Evolutionary conservation across 192 early-diverging fungal species (phyloP).

Genomic region (Podila minutissima): DNA sequence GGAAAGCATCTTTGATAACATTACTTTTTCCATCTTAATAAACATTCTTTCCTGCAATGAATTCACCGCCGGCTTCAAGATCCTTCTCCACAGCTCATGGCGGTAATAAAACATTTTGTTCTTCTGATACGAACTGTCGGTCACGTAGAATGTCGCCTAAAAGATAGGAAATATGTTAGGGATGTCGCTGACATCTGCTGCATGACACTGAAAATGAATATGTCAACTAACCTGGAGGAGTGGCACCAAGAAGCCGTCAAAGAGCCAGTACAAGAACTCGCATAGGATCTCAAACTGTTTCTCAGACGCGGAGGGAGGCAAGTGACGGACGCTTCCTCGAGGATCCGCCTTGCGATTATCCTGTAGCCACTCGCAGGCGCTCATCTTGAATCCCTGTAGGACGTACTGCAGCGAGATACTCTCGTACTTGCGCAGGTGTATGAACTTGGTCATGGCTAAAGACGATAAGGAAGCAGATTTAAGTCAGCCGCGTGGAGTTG

Average conservation of each 20-base stretch:
- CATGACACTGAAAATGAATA: background rate
- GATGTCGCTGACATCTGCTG: background rate
- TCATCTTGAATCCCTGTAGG: conserved; percentile 65
- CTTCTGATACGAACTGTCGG: conserved; percentile 72
- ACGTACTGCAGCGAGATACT: conserved; percentile 64
- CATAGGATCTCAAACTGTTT: conserved; percentile 66
- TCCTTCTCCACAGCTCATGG: conserved; percentile 74
- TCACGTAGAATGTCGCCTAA: conserved; percentile 82
- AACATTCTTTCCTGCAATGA: conserved; percentile 47
- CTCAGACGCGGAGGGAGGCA: conserved; percentile 52
- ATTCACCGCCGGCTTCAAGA: conserved; percentile 58
- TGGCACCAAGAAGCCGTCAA: conserved; percentile 66
- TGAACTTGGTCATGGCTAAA: conserved; percentile 61
- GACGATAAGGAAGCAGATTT: background rate
- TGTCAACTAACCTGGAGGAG: conserved; percentile 61
- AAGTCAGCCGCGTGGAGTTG: background rate
- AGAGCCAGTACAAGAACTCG: conserved; percentile 75
- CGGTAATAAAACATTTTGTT: conserved; percentile 81
- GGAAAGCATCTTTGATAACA: no score
- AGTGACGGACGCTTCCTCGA: conserved; percentile 10
- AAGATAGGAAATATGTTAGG: background rate
- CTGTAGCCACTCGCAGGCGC: conserved; percentile 39
- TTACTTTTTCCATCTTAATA: conserved; percentile 34
- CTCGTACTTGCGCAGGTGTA: conserved; percentile 69
- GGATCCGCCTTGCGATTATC: background rate